Conservation (phyloP, 2,329 filamentous ascomycete species). For the Tolypocladium cylindrosporum region DNA sequence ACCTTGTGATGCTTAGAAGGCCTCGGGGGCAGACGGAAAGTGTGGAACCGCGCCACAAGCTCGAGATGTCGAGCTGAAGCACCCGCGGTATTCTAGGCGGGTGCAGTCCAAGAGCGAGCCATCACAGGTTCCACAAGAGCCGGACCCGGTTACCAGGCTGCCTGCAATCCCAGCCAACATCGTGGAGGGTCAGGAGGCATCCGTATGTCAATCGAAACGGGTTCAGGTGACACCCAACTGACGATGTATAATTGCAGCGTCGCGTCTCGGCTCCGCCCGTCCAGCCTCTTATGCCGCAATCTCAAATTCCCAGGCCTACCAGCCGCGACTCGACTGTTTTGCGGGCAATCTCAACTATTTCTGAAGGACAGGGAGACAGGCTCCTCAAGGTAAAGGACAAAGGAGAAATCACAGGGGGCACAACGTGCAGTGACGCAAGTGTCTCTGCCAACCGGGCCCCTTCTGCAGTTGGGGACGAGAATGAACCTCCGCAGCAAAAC, state of each 20-base stretch:
- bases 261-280: slow-evolving; percentile 16
- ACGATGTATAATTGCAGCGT: slow-evolving; percentile 7
- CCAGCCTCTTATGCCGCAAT: slow-evolving; percentile 5
- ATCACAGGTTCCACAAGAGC: slow-evolving; percentile 12
- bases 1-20: slow-evolving; percentile 9
- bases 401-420: not conserved
- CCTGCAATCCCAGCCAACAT: not conserved
- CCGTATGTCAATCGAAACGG: slow-evolving; percentile 4
- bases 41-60: slow-evolving; percentile 3
- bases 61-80: slow-evolving; percentile 15
- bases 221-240: not conserved
- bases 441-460: not conserved
- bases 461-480: slow-evolving; percentile 1
- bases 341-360: slow-evolving; percentile 3
- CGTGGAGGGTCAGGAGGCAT: not conserved
- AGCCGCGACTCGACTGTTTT: slow-evolving; percentile 5
- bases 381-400: not conserved
- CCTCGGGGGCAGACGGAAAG: slow-evolving; percentile 9
- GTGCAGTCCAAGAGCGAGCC: slow-evolving; percentile 39
- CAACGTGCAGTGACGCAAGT: not conserved
- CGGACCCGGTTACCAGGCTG: slow-evolving; percentile 5
- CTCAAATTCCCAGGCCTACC: slow-evolving; percentile 15
- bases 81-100: slow-evolving; percentile 31
- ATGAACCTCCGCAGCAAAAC: slow-evolving; percentile 4
- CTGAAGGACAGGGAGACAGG: slow-evolving; percentile 1